Percentiles rank a stretch among this genome's conserved stretches.
Conservation (phyloP, 2,329 filamentous ascomycete genomes). For the Pestalotiopsis sp. region DNA sequence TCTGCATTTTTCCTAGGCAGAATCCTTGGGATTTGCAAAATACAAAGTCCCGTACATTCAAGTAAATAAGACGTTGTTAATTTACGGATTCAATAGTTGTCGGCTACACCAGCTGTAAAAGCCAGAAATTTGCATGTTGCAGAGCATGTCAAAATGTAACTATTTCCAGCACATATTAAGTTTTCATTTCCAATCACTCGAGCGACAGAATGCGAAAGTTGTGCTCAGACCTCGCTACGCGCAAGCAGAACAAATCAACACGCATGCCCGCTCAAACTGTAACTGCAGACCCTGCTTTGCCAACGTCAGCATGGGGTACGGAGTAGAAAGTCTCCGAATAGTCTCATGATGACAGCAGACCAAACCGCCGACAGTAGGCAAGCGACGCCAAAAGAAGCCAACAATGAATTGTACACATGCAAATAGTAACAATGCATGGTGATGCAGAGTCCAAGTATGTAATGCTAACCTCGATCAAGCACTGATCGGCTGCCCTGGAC, state of each 20-base stretch:
- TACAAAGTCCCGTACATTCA: too few relatives aligned
- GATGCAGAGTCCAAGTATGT: background rate
- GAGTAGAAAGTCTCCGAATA: too few relatives aligned
- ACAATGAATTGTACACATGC: background rate
- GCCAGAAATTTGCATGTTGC: background rate
- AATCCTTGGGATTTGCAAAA: too few relatives aligned
- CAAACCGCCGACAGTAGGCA: too few relatives aligned
- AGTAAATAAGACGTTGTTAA: too few relatives aligned
- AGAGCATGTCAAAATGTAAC: background rate
- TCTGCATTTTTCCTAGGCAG: background rate
- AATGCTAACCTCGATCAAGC: constrained; percentile 3
- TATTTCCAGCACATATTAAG: background rate
- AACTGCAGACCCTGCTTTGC: background rate
- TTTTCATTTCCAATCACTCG: too few relatives aligned
- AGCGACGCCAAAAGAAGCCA: background rate
- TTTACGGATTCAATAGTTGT: background rate
- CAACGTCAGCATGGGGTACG: background rate
- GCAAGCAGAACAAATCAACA: too few relatives aligned
- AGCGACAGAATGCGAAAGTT: too few relatives aligned
- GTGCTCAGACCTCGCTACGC: too few relatives aligned
- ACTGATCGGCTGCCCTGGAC: background rate
- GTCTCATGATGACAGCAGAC: too few relatives aligned
- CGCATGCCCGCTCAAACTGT: background rate
- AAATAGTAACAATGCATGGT: background rate
- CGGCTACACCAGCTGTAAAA: background rate